Percentiles rank a stretch among this genome's conserved stretches.
Evolutionary conservation across 805 yeast genomes (phyloP).

Genomic region (Ogataea dorogensis): DNA sequence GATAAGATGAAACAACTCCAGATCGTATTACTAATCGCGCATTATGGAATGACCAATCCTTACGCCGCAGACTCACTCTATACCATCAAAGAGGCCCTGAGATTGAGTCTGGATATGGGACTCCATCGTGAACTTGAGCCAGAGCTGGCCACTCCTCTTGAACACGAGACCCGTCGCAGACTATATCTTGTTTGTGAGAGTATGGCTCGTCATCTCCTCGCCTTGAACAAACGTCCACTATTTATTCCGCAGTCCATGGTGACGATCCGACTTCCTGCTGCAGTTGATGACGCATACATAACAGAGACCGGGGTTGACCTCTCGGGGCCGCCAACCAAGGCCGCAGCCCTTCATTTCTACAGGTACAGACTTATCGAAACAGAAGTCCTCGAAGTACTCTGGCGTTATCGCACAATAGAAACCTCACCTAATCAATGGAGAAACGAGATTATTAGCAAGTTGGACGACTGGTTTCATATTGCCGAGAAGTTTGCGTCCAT

Average conservation of each 20-base stretch:
- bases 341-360: slow-evolving; percentile 19
- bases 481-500: slow-evolving; percentile 19
- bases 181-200: slow-evolving; percentile 12
- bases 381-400: slow-evolving; percentile 18
- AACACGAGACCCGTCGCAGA: slow-evolving; percentile 12
- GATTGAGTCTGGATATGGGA: slow-evolving; percentile 18
- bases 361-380: slow-evolving; percentile 14
- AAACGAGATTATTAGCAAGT: slow-evolving; percentile 8
- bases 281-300: slow-evolving; percentile 17
- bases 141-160: slow-evolving; percentile 10
- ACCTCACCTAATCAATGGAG: slow-evolving; percentile 10
- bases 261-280: slow-evolving; percentile 10
- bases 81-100: slow-evolving; percentile 14
- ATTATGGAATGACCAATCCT: slow-evolving; percentile 20
- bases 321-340: slow-evolving; percentile 18
- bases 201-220: slow-evolving; percentile 18
- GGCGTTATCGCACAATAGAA: slow-evolving; percentile 9
- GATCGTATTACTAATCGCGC: slow-evolving; percentile 14
- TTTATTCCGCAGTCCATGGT: slow-evolving; percentile 13
- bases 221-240: slow-evolving; percentile 11
- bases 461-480: slow-evolving; percentile 14
- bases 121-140: slow-evolving; percentile 13
- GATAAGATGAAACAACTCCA: slow-evolving; percentile 15
- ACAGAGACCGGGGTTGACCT: slow-evolving; percentile 12
- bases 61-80: slow-evolving; percentile 18